These are phyloP conservation scores for Climacium dendroides DNA, from an alignment of 225 moss, liverwort and hornwort species.

Conservation along the genomic window DNA sequence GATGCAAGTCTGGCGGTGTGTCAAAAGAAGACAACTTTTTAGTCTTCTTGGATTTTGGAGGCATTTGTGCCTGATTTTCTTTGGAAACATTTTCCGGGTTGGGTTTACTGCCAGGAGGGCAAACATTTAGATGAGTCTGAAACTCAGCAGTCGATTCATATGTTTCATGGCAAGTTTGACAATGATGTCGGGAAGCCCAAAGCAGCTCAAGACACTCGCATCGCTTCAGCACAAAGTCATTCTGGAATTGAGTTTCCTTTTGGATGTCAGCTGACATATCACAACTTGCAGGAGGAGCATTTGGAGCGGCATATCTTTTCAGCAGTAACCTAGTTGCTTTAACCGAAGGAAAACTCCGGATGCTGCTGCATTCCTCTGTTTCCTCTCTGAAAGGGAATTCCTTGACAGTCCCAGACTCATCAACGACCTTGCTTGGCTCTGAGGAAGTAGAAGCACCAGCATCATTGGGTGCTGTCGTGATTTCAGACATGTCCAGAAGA, in stretches of 20 bases:
- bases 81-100: slow-evolving; percentile 6
- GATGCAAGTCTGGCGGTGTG: slow-evolving; percentile 16
- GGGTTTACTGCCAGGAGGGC: slow-evolving; percentile 21
- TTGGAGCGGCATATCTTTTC: slow-evolving; percentile 38
- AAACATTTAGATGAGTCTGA: slow-evolving; percentile 44
- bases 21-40: slow-evolving; percentile 37
- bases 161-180: slow-evolving; percentile 63
- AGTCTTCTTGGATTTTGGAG: slow-evolving; percentile 30
- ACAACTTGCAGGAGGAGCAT: background rate
- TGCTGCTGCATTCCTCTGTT: background rate
- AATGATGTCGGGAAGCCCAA: slow-evolving; percentile 67
- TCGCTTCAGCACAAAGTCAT: slow-evolving; percentile 25
- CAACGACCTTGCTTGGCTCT: slow-evolving; percentile 3
- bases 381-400: background rate
- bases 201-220: slow-evolving; percentile 81
- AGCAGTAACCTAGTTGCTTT: slow-evolving; percentile 57
- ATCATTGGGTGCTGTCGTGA: background rate
- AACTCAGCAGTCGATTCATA: slow-evolving; percentile 55
- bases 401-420: background rate
- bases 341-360: slow-evolving; percentile 14
- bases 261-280: background rate
- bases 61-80: slow-evolving; percentile 12
- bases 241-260: slow-evolving; percentile 21
- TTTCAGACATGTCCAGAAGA: slow-evolving; percentile 19
- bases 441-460: background rate